A percentile compares a stretch with the other conserved stretches of the same genome.
Evolutionary conservation across 257 asterid species (phyloP).

Genomic region (Prunella vulgaris): DNA sequence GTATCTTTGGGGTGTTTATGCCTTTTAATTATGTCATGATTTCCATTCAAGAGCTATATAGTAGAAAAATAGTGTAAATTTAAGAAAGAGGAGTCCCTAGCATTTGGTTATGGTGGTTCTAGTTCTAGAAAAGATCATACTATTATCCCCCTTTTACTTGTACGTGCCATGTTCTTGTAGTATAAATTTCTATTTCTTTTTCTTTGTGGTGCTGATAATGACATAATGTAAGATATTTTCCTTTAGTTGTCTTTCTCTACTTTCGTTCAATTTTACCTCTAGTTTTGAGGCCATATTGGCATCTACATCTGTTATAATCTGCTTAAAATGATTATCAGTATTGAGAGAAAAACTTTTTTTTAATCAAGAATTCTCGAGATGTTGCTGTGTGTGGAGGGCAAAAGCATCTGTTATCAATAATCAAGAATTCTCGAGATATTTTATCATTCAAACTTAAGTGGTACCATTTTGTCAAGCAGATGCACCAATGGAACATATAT

Average conservation of each 20-base stretch:
- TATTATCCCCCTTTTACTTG: neutral
- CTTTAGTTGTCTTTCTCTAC: neutral
- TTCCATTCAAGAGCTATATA: neutral
- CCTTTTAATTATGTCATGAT: no score
- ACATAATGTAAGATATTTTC: neutral
- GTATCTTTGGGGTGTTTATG: constrained; percentile 2
- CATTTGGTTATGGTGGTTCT: neutral
- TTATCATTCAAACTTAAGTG: neutral
- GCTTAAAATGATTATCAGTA: neutral
- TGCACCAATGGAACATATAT: neutral
- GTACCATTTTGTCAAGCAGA: neutral
- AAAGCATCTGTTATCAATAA: neutral
- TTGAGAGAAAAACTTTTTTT: no score
- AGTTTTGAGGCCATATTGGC: neutral
- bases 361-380: neutral
- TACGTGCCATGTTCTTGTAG: neutral
- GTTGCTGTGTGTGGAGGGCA: neutral
- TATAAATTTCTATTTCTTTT: neutral
- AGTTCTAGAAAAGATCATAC: neutral
- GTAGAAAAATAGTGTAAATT: neutral
- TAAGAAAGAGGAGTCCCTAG: neutral
- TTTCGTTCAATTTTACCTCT: neutral
- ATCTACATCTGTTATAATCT: neutral
- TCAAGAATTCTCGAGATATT: neutral
- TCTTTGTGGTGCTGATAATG: neutral